phyloP scores from a whole-genome alignment of 768 basidiomycete species.

The Rossbeevera mucosa region DNA sequence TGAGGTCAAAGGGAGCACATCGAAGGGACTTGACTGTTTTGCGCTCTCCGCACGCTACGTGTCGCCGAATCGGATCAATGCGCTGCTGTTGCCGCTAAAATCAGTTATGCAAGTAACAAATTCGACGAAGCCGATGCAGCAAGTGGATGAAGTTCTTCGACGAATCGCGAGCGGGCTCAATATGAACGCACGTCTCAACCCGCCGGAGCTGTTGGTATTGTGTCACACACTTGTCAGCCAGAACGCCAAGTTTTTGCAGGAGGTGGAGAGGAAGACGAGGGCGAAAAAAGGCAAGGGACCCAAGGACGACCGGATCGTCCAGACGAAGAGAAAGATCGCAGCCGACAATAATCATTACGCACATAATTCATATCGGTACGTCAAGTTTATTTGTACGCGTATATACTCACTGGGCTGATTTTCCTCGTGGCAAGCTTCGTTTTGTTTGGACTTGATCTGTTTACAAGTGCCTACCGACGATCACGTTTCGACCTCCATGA shows the following conservation, averaged over 20 bases:
- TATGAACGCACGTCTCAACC: slow-evolving; percentile 65
- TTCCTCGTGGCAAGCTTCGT: slow-evolving; percentile 57
- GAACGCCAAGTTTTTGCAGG: slow-evolving; percentile 81
- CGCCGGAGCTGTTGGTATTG: slow-evolving; percentile 68
- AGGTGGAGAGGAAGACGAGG: slow-evolving; percentile 39
- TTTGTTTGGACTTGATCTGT: slow-evolving; percentile 86
- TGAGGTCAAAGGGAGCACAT: slow-evolving; percentile 79
- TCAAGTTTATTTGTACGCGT: neutral
- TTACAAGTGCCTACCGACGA: slow-evolving; percentile 81
- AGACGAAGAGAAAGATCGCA: slow-evolving; percentile 63
- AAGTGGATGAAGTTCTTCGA: slow-evolving; percentile 84
- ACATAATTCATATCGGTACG: slow-evolving; percentile 83
- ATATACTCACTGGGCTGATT: neutral
- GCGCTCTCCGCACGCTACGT: slow-evolving; percentile 73
- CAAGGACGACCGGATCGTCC: slow-evolving; percentile 65
- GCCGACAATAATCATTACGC: slow-evolving; percentile 65
- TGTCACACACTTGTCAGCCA: slow-evolving; percentile 90
- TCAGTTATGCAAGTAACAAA: slow-evolving; percentile 84
- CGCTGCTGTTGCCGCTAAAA: slow-evolving; percentile 71
- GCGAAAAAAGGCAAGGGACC: slow-evolving; percentile 23
- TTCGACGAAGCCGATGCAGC: slow-evolving; percentile 70
- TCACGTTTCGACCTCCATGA: slow-evolving; percentile 85
- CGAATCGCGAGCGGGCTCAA: slow-evolving; percentile 83
- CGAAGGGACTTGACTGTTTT: slow-evolving; percentile 85
- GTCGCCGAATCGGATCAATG: slow-evolving; percentile 71